These are phyloP conservation scores for Oryza officinalis DNA, from an alignment of 176 grass and related monocot genomes.

Conservation along the genomic window DNA sequence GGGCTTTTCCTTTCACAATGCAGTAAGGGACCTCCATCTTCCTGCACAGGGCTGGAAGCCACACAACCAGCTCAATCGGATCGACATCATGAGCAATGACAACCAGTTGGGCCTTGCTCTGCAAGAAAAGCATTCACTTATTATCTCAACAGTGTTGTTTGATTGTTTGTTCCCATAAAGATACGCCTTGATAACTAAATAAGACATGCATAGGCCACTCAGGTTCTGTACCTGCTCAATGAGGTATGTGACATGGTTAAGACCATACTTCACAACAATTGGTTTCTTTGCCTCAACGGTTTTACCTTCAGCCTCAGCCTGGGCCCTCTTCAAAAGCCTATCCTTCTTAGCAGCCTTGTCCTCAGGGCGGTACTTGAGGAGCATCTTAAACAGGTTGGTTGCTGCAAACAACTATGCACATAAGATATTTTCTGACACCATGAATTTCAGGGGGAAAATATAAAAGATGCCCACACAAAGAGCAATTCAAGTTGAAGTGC, in stretches of 20 bases:
- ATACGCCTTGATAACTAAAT: background rate
- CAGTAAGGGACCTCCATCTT: slow-evolving; percentile 83
- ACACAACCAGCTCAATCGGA: slow-evolving; percentile 74
- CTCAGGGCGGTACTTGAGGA: slow-evolving; percentile 60
- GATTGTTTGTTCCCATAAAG: background rate
- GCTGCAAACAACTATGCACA: slow-evolving; percentile 25
- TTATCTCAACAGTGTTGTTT: background rate
- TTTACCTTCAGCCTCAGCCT: slow-evolving; percentile 6
- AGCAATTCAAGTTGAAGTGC: background rate
- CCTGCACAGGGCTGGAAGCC: slow-evolving; percentile 78
- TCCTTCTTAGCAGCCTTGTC: slow-evolving; percentile 61
- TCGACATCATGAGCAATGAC: slow-evolving; percentile 76
- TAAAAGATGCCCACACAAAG: background rate
- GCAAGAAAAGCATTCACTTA: background rate
- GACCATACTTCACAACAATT: slow-evolving; percentile 30
- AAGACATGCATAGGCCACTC: background rate
- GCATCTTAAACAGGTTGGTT: slow-evolving; percentile 53
- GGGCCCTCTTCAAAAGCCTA: slow-evolving; percentile 51
- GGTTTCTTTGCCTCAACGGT: slow-evolving; percentile 24
- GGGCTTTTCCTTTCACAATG: slow-evolving; percentile 74
- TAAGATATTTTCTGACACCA: background rate
- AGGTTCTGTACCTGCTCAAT: slow-evolving; percentile 19
- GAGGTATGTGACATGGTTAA: slow-evolving; percentile 33
- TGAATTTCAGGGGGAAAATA: background rate
- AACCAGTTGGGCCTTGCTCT: slow-evolving; percentile 78